Conservation (phyloP, 2,329 filamentous ascomycete genomes). For the Aspergillus caelatus region DNA sequence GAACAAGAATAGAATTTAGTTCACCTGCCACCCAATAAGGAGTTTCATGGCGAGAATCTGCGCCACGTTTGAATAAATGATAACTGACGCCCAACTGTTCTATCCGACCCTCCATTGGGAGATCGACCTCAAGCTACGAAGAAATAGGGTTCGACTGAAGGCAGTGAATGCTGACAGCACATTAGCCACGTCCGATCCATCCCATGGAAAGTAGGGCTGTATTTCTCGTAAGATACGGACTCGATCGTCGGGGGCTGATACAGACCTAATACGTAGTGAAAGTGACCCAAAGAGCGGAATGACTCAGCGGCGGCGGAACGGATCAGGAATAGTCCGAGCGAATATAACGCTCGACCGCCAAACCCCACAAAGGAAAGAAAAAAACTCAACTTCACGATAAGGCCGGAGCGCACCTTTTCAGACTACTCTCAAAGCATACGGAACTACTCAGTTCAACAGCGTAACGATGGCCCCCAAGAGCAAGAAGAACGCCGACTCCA, state of each 20-base stretch:
- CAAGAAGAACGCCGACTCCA: slow-evolving; percentile 79
- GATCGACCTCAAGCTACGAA: neutral
- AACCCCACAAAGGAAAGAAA: slow-evolving; percentile 20
- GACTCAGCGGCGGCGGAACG: slow-evolving; percentile 7
- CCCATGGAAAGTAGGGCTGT: neutral
- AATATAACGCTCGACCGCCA: slow-evolving; percentile 5
- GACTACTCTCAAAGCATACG: slow-evolving; percentile 14
- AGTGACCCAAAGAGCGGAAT: neutral
- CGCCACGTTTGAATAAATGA: slow-evolving; percentile 9
- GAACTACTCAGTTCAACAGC: slow-evolving; percentile 34
- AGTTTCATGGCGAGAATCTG: slow-evolving; percentile 4
- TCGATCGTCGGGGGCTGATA: neutral
- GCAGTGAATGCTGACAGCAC: slow-evolving; percentile 7
- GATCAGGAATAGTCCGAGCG: slow-evolving; percentile 5
- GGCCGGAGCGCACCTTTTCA: slow-evolving; percentile 24
- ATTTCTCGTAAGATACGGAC: neutral
- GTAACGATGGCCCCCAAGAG: slow-evolving; percentile 67
- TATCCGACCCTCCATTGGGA: neutral
- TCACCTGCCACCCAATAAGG: slow-evolving; percentile 11
- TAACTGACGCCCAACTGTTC: neutral
- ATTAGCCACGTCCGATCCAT: neutral
- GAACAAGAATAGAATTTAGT: neutral
- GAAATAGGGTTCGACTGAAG: neutral
- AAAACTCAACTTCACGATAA: slow-evolving; percentile 7
- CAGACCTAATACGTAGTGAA: neutral